Base-by-base conservation (phyloP, 2,329 filamentous ascomycete species). In the Clonostachys solani region DNA sequence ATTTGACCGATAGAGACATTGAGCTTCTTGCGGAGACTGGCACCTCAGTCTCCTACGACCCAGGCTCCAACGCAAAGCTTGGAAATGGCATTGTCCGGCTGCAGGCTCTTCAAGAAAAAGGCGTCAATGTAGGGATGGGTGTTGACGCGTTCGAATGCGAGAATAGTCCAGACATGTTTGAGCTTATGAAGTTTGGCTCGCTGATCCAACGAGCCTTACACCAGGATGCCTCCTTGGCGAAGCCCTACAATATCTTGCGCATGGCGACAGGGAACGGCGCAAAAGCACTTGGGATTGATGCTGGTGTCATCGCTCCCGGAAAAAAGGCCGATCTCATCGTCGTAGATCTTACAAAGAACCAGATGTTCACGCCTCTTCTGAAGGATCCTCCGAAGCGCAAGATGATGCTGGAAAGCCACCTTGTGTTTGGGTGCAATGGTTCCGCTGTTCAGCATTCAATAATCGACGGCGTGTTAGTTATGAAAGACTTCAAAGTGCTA, bases 161-260 rank as follows among this genome's bases (percentile, higher is more conserved):
- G 16, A 50, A 50, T n/a, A 50, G 48, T 29, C 48, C 48, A 15
- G 48, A 50, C 43, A 50, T 50, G 48, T 50, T 50, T 19, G 48
- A 50, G 43, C 38, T 48, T 12, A 50, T 50, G 48, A 50, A 50
- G 40, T 48, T 50, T 12, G 48, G 48, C 34, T 50, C 48, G 12
- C 46, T 50, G 12, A 50, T 50, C 40, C 48, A 50, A 17, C 42
- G 48, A 13, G 48, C 48, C 10, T 15, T 50, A 33, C 48, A 50
- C n/a, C 41, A 43, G 12, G 48, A 50, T 33, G 48, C 48, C 6
- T 48, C 46, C 4, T 34, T 50, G 12, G 48, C 37, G 15, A 50
- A 50, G 29, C 48, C 48, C 8, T 36, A 36, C 15, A 33, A 50
- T n/a, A 44, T 48, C n/a, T 18, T 50, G 15, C 48, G 48, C 16